Base-by-base conservation (phyloP, 2,329 filamentous ascomycete species). In the Ascochyta koolunga region DNA sequence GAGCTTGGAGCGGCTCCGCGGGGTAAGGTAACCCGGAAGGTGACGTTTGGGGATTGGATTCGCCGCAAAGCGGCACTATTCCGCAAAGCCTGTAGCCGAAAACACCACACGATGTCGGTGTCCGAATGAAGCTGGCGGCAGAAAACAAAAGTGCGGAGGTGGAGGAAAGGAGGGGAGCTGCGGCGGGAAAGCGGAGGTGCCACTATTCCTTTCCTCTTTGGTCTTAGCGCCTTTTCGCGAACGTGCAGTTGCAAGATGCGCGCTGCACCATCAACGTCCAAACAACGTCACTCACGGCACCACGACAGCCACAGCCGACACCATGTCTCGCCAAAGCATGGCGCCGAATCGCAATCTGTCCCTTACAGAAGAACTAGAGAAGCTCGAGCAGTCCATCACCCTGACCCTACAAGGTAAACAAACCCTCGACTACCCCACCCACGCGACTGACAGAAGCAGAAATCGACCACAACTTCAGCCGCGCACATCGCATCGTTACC, bases 381-480 rank as follows among this genome's bases (percentile, higher is more conserved):
- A 89, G 75, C 81, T 99, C 4, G 95, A 99, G 75, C 95, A 99
- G 74, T 96, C 91, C 19, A 98, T 99, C 66, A 99, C 95, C 0
- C 82, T 98, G 35, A 98, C 93, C 0, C 81, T 99, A 19, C 95
- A 98, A 87, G 91, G 91, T 70, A 66, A 66, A 64, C 58, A 67
- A 55, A 42, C 46, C 37, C 16, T n/a, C 5, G 37, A 16, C 16
- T 61, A 50, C 65, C 65, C 66, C 67, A 49, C 65, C 49, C 56
- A 54, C 59, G 42, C 56, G 57, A 64, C 66, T 72, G 36, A 71
- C 66, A 11, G 11, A 7, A 32, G 15, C 67, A 96, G 95, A 99
- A 80, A 99, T 99, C 78, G 95, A 99, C 74, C 90, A 91, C 76
- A 99, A 99, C 78, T 99, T 99, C 75, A 97, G 91, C 78, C 91